phyloP scores from a whole-genome alignment of 129 eudicot genomes.

The Pulicaria dysenterica region DNA sequence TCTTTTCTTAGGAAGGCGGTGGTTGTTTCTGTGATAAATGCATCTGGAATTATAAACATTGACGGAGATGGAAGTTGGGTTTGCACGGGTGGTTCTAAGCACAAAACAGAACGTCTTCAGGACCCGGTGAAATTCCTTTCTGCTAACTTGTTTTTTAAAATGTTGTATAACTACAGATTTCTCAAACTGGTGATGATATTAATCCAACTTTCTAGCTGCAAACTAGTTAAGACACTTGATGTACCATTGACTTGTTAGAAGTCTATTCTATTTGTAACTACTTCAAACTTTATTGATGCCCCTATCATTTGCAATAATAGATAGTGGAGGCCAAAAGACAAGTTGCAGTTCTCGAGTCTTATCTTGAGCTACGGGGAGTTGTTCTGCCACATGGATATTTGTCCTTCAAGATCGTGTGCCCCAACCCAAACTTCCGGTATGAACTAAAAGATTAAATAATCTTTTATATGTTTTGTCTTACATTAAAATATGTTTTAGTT shows the following conservation, averaged over 20 bases:
- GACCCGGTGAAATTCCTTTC: conserved; percentile 57
- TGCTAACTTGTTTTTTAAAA: conserved; percentile 7
- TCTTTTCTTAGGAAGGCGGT: conserved; percentile 65
- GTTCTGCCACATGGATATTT: conserved; percentile 75
- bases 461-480: no score
- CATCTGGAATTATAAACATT: conserved; percentile 63
- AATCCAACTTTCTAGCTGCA: not conserved
- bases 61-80: conserved; percentile 74
- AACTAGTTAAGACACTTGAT: not conserved
- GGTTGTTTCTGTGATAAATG: conserved; percentile 63
- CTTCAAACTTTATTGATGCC: conserved; percentile 14
- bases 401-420: conserved; percentile 77
- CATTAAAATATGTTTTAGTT: not conserved
- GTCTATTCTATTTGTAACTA: not conserved
- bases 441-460: conserved; percentile 17
- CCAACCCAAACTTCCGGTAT: conserved; percentile 80
- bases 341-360: conserved; percentile 74
- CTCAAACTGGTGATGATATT: conserved; percentile 20
- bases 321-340: conserved; percentile 64
- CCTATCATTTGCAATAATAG: conserved; percentile 48
- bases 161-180: conserved; percentile 1
- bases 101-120: conserved; percentile 52
- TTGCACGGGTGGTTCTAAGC: conserved; percentile 47
- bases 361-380: conserved; percentile 90
- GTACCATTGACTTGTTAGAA: not conserved